These are phyloP conservation scores for Mycena albidolilacea DNA, from an alignment of 768 basidiomycete genomes.

Conservation along the genomic window DNA sequence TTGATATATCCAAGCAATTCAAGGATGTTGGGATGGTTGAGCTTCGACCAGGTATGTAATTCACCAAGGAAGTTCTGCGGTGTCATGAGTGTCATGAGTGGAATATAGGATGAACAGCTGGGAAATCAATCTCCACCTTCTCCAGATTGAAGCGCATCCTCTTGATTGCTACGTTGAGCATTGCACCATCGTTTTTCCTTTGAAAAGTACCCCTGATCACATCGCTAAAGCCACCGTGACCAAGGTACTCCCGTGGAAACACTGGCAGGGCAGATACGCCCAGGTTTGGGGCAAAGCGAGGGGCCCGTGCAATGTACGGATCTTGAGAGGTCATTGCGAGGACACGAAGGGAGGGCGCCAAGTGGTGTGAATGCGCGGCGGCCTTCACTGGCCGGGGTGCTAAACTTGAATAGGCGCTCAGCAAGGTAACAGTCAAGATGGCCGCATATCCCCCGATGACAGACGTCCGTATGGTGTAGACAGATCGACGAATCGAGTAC, in stretches of 20 bases:
- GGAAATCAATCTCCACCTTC: constrained; percentile 1
- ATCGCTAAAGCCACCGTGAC: constrained; percentile 1
- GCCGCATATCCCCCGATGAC: no score
- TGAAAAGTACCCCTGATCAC: background rate
- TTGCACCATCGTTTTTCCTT: background rate
- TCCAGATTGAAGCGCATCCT: constrained; percentile 6
- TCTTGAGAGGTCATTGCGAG: constrained; percentile 1
- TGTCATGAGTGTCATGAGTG: background rate
- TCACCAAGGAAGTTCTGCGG: constrained; percentile 4
- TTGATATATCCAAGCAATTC: constrained; percentile 3
- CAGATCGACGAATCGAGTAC: no score
- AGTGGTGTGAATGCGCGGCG: background rate
- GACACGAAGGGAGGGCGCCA: background rate
- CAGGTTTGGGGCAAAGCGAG: background rate
- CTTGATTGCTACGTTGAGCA: constrained; percentile 3
- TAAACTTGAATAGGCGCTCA: no score
- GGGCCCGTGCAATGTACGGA: background rate
- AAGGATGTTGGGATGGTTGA: constrained; percentile 4
- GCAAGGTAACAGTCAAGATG: no score
- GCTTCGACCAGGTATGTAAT: constrained; percentile 6
- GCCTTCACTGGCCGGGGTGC: no score
- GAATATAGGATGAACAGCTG: background rate
- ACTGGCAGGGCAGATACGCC: background rate
- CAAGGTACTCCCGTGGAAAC: background rate
- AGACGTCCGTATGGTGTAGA: no score